phyloP scores from a whole-genome alignment of 208 protist species.

The Trypanosomatidae sp. region DNA sequence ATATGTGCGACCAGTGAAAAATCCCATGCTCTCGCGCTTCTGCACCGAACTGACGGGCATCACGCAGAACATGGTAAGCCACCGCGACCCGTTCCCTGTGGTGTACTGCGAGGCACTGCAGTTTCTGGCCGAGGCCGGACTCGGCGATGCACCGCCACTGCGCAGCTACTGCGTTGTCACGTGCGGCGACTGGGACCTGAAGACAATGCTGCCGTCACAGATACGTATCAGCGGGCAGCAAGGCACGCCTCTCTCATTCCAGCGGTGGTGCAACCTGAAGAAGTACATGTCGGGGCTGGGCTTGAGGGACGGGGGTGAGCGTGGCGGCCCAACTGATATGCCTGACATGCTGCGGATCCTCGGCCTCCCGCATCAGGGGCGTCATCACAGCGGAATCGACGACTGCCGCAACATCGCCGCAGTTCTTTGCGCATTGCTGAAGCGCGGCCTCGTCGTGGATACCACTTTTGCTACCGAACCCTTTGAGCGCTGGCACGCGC shows the following conservation, averaged over 20 bases:
- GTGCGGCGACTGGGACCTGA: slow-evolving; percentile 95
- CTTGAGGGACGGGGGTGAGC: not conserved
- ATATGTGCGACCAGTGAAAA: slow-evolving; percentile 79
- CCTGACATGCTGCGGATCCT: slow-evolving; percentile 70
- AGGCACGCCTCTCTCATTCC: slow-evolving; percentile 26
- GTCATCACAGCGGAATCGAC: slow-evolving; percentile 93
- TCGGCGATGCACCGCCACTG: slow-evolving; percentile 43
- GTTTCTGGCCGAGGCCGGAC: slow-evolving; percentile 49
- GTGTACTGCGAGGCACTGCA: slow-evolving; percentile 62
- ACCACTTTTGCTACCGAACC: slow-evolving; percentile 21
- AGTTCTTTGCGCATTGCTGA: slow-evolving; percentile 55
- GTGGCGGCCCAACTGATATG: slow-evolving; percentile 29
- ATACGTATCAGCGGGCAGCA: slow-evolving; percentile 33
- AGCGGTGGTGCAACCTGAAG: slow-evolving; percentile 93
- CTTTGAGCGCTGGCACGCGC: slow-evolving; percentile 19
- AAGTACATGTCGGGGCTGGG: slow-evolving; percentile 45
- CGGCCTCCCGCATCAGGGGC: slow-evolving; percentile 63
- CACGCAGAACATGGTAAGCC: slow-evolving; percentile 62
- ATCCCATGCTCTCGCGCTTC: slow-evolving; percentile 65
- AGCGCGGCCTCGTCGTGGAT: slow-evolving; percentile 36
- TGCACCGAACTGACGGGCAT: slow-evolving; percentile 91
- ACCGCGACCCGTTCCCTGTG: slow-evolving; percentile 48
- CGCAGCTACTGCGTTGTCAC: slow-evolving; percentile 88
- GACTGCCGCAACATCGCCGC: slow-evolving; percentile 93
- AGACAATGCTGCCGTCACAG: slow-evolving; percentile 82